Conservation (phyloP, 192 early-diverging fungal genomes). For the Mortierella claussenii region DNA sequence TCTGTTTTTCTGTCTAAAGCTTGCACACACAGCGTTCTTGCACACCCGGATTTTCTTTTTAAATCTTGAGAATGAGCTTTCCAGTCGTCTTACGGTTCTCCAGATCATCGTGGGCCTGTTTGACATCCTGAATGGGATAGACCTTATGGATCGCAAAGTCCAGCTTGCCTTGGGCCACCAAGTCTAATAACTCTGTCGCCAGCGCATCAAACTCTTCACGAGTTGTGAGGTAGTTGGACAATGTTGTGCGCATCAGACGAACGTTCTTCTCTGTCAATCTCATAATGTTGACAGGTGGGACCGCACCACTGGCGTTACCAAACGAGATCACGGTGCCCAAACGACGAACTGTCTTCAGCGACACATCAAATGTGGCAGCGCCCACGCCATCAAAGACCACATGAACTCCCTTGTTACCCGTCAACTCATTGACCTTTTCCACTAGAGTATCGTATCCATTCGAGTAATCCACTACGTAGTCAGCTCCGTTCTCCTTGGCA, state of each 20-base stretch:
- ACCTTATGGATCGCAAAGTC: conserved; percentile 77
- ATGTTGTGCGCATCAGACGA: conserved; percentile 74
- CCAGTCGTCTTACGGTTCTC: conserved; percentile 77
- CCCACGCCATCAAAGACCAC: conserved; percentile 94
- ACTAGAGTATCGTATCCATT: conserved; percentile 68
- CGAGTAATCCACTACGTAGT: conserved; percentile 79
- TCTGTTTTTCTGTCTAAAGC: too few relatives aligned
- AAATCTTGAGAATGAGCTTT: conserved; percentile 73
- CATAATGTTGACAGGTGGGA: conserved; percentile 69
- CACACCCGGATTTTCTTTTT: conserved; percentile 9
- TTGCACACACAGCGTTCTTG: too few relatives aligned
- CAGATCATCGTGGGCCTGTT: conserved; percentile 82
- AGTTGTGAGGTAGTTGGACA: conserved; percentile 77
- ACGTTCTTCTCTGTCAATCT: conserved; percentile 76
- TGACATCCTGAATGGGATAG: conserved; percentile 80
- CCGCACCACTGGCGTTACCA: conserved; percentile 89
- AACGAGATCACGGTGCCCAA: conserved; percentile 84
- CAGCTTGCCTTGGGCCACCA: conserved; percentile 70
- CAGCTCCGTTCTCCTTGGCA: conserved; percentile 70
- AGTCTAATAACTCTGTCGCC: conserved; percentile 66
- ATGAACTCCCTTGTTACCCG: conserved; percentile 77
- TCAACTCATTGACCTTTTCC: conserved; percentile 77
- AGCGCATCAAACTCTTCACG: conserved; percentile 74
- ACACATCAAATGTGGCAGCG: conserved; percentile 83
- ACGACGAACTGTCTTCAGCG: conserved; percentile 69